Conservation (phyloP, 1,139 yeast species). For the Protomyces gravidus region DNA sequence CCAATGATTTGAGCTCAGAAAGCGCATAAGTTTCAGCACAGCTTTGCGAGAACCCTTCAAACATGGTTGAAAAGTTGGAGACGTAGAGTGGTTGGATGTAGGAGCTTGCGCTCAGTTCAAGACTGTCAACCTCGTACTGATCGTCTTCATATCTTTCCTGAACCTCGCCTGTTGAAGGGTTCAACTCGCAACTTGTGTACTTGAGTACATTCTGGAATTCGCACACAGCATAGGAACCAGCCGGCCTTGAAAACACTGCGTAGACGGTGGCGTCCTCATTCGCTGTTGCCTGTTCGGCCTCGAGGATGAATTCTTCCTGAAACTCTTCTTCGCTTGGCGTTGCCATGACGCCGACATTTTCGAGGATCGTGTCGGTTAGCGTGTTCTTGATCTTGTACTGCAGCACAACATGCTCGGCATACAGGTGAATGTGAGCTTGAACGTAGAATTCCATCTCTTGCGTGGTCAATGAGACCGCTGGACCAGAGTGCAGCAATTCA, state of each 20-base stretch:
- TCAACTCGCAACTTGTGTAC: slow-evolving; percentile 75
- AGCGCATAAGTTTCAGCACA: slow-evolving; percentile 56
- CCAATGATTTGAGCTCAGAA: slow-evolving; percentile 43
- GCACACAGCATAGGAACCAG: slow-evolving; percentile 46
- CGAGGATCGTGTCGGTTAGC: slow-evolving; percentile 68
- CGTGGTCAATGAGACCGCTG: slow-evolving; percentile 68
- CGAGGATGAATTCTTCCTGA: slow-evolving; percentile 67
- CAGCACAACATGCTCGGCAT: slow-evolving; percentile 68
- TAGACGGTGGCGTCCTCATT: slow-evolving; percentile 69
- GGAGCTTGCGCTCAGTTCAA: slow-evolving; percentile 75
- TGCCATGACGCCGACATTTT: slow-evolving; percentile 69
- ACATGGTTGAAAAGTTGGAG: slow-evolving; percentile 68
- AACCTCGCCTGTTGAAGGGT: slow-evolving; percentile 67
- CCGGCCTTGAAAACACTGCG: slow-evolving; percentile 62
- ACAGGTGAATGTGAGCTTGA: slow-evolving; percentile 75
- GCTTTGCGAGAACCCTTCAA: slow-evolving; percentile 64
- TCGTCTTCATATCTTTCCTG: slow-evolving; percentile 87
- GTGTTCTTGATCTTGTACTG: slow-evolving; percentile 81
- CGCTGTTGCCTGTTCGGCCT: slow-evolving; percentile 69
- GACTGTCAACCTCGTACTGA: slow-evolving; percentile 83
- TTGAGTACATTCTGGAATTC: slow-evolving; percentile 65
- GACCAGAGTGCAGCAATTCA: slow-evolving; percentile 65
- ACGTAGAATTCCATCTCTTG: slow-evolving; percentile 92
- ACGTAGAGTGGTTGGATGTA: slow-evolving; percentile 72
- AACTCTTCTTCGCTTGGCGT: slow-evolving; percentile 54